Conservation (phyloP, 2,329 filamentous ascomycete genomes). For the Tolypocladium amazonense region DNA sequence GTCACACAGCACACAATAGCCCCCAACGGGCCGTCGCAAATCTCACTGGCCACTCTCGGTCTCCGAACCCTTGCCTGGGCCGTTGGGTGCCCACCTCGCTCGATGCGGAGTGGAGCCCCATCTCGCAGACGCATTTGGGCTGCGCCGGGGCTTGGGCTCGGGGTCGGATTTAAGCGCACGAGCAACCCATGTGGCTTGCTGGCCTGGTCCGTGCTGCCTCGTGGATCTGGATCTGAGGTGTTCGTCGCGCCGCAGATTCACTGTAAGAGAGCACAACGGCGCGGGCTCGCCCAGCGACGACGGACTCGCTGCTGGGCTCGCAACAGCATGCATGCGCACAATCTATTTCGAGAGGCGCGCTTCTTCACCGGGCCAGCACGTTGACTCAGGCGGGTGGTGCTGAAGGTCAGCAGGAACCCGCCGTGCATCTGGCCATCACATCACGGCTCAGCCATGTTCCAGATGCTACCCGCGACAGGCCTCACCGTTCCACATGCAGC, state of each 20-base stretch:
- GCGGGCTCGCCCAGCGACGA: no score
- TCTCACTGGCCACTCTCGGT: background rate
- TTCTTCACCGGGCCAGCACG: background rate
- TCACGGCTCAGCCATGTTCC: background rate
- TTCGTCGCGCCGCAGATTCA: no score
- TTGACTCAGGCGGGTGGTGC: background rate
- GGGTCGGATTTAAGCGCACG: background rate
- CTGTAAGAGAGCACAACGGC: no score
- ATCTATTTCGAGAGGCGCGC: background rate
- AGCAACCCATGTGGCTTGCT: no score
- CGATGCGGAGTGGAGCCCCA: background rate
- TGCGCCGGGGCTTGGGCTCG: background rate
- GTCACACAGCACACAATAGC: background rate
- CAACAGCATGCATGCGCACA: no score
- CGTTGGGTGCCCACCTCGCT: background rate
- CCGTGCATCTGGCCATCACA: background rate
- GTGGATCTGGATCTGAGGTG: no score
- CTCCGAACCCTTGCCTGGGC: background rate
- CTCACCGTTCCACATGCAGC: background rate
- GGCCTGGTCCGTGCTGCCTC: no score
- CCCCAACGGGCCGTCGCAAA: background rate
- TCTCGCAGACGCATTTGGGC: background rate
- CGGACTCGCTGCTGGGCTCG: no score
- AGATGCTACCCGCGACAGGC: background rate
- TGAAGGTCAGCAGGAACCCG: background rate